Percentiles rank a stretch among this genome's conserved stretches.
phyloP scores from a whole-genome alignment of 2,329 filamentous ascomycete species.

The Neonectria ditissima region DNA sequence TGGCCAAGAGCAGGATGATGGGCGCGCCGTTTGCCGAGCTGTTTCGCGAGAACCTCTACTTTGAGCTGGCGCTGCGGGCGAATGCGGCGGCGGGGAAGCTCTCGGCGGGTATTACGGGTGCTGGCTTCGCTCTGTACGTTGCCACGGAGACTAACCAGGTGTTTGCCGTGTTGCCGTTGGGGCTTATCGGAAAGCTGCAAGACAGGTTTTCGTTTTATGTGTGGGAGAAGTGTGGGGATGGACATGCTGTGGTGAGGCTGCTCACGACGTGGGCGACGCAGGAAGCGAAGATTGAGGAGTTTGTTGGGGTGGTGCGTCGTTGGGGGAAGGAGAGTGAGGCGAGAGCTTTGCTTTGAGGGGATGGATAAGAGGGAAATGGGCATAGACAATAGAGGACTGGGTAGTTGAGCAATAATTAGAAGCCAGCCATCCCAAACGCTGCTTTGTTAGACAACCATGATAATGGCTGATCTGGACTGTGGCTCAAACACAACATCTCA shows the following conservation, averaged over 20 bases:
- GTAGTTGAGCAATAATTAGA: neutral
- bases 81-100: constrained; percentile 59
- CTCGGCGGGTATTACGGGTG: constrained; percentile 55
- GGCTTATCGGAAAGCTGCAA: constrained; percentile 54
- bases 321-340: constrained; percentile 21
- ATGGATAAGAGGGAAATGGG: neutral
- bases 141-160: constrained; percentile 65
- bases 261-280: constrained; percentile 65
- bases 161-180: constrained; percentile 57
- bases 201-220: constrained; percentile 60
- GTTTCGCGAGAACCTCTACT: constrained; percentile 59
- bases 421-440: too few species aligned
- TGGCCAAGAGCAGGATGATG: constrained; percentile 62
- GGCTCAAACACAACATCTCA: too few species aligned
- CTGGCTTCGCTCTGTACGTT: constrained; percentile 57
- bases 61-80: constrained; percentile 58
- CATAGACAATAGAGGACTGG: neutral
- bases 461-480: too few species aligned
- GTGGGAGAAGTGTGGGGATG: constrained; percentile 58
- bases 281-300: constrained; percentile 54
- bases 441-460: too few species aligned
- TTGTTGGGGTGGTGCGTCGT: constrained; percentile 40
- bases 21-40: constrained; percentile 63
- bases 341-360: neutral
- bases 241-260: constrained; percentile 56